Conservation (phyloP, 2,329 filamentous ascomycete genomes). For the Cytospora chrysosperma region DNA sequence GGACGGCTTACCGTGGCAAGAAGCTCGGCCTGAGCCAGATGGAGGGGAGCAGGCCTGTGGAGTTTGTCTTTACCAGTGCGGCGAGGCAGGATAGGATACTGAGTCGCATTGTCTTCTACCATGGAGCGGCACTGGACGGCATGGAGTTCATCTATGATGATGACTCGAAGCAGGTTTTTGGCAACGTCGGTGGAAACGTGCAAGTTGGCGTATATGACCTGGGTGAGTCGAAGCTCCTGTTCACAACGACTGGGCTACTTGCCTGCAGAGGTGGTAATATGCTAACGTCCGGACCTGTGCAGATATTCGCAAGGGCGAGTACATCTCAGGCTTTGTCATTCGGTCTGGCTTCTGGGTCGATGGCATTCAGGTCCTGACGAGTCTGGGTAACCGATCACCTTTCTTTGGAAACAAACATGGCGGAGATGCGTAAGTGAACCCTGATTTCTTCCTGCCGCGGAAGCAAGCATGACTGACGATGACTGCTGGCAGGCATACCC, state of each 20-base stretch:
- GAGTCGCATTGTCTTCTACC: constrained; percentile 72
- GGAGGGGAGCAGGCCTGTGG: constrained; percentile 66
- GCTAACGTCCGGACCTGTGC: constrained; percentile 27
- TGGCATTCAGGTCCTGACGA: constrained; percentile 86
- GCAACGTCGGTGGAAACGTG: constrained; percentile 70
- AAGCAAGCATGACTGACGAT: constrained; percentile 28
- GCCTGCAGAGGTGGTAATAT: background rate
- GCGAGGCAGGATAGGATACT: constrained; percentile 70
- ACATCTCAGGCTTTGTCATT: constrained; percentile 81
- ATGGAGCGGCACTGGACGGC: constrained; percentile 75
- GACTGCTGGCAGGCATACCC: constrained; percentile 62
- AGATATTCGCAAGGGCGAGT: constrained; percentile 85
- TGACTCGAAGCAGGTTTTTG: constrained; percentile 79
- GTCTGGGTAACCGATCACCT: constrained; percentile 78
- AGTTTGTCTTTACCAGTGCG: constrained; percentile 73
- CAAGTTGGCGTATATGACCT: constrained; percentile 75
- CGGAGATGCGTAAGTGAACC: constrained; percentile 71
- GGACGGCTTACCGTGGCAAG: constrained; percentile 72
- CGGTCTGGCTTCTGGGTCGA: constrained; percentile 82
- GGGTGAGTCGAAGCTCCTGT: constrained; percentile 50
- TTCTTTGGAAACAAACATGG: constrained; percentile 80
- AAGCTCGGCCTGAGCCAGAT: constrained; percentile 72
- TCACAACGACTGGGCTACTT: background rate
- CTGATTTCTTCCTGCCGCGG: background rate
- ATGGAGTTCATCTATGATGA: constrained; percentile 95